Evolutionary conservation across 768 basidiomycete genomes (phyloP).

Genomic region (Trametes cingulata): DNA sequence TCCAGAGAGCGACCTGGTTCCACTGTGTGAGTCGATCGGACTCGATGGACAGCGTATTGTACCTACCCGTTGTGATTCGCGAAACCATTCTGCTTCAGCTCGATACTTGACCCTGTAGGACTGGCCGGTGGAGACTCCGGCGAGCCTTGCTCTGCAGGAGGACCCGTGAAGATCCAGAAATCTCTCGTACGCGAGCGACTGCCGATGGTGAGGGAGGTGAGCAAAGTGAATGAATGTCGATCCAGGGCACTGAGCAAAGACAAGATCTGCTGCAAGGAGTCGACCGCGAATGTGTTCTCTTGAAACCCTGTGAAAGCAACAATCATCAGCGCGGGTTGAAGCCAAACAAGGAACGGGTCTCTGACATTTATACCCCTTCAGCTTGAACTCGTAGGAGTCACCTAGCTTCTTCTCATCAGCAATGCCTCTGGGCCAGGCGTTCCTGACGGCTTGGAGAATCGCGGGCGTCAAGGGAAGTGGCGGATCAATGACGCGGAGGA

Average conservation of each 20-base stretch:
- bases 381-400: constrained; percentile 75
- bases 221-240: constrained; percentile 63
- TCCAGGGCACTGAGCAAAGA: constrained; percentile 67
- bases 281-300: constrained; percentile 72
- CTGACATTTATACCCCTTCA: constrained; percentile 80
- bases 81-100: constrained; percentile 30
- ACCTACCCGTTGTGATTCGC: constrained; percentile 11
- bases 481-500: constrained; percentile 75
- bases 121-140: constrained; percentile 38
- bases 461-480: constrained; percentile 77
- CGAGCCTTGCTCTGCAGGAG: constrained; percentile 26
- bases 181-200: constrained; percentile 73
- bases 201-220: constrained; percentile 72
- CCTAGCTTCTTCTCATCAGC: constrained; percentile 76
- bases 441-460: constrained; percentile 76
- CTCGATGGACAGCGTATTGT: neutral
- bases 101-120: constrained; percentile 37
- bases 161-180: constrained; percentile 75
- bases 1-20: neutral
- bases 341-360: constrained; percentile 18
- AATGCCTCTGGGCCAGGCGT: constrained; percentile 79
- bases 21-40: neutral
- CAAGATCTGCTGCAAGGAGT: constrained; percentile 73
- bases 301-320: constrained; percentile 61
- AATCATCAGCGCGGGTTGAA: constrained; percentile 21